phyloP scores from a whole-genome alignment of 352 stramenopile species.

The Phytophthora meadii region DNA sequence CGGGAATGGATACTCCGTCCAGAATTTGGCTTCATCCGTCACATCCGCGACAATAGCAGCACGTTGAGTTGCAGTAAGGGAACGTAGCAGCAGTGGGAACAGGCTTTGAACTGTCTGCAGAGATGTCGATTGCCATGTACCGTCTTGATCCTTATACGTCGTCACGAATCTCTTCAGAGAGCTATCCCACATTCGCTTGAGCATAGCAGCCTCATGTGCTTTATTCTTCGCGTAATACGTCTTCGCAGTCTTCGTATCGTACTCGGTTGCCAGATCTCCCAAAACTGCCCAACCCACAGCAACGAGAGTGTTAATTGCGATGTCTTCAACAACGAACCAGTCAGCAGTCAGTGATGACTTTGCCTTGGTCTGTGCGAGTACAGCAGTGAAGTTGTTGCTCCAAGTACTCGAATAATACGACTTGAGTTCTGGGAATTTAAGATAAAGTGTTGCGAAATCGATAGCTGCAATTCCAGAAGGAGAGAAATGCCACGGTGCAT shows the following conservation, averaged over 20 bases:
- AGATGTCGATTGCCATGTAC: slow-evolving; percentile 32
- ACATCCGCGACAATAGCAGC: slow-evolving; percentile 22
- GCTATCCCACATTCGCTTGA: slow-evolving; percentile 17
- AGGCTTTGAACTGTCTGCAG: slow-evolving; percentile 11
- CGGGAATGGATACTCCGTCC: slow-evolving; percentile 31
- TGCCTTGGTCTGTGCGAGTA: slow-evolving; percentile 23
- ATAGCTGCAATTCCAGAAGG: too few relatives aligned
- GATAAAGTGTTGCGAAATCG: slow-evolving; percentile 8
- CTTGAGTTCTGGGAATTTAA: slow-evolving; percentile 32
- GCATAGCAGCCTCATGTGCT: slow-evolving; percentile 13
- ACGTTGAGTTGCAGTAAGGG: slow-evolving; percentile 18
- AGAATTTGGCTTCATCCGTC: slow-evolving; percentile 25
- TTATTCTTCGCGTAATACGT: slow-evolving; percentile 18
- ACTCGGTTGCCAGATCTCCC: too few relatives aligned
- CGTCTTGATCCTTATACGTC: slow-evolving; percentile 32
- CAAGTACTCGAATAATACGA: slow-evolving; percentile 27
- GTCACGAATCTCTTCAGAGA: slow-evolving; percentile 28
- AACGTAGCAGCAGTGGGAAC: slow-evolving; percentile 27
- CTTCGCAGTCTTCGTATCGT: too few relatives aligned
- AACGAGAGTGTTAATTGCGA: slow-evolving; percentile 34
- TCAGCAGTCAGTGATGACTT: slow-evolving; percentile 20
- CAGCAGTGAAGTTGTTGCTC: slow-evolving; percentile 33
- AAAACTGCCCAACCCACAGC: slow-evolving; percentile 19
- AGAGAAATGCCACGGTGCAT: too few relatives aligned
- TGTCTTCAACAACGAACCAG: slow-evolving; percentile 35